Percentiles rank a stretch among this genome's conserved stretches.
phyloP scores from a whole-genome alignment of 352 stramenopile genomes.

The Phytophthora palmivora region DNA sequence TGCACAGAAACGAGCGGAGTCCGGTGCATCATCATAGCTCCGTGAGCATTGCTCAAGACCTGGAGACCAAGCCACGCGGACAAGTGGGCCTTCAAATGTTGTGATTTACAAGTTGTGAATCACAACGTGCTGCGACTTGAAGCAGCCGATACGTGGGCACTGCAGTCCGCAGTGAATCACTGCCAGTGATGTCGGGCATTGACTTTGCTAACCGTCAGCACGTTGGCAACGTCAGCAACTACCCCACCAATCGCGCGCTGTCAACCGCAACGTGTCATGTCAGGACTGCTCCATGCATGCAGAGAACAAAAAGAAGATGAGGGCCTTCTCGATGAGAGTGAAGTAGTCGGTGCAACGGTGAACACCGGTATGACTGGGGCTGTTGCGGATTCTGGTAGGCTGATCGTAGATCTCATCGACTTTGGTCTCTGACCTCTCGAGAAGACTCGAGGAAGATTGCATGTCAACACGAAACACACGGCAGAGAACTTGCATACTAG shows the following conservation, averaged over 20 bases:
- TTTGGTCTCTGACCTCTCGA: neutral
- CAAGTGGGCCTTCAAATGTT: too few relatives aligned
- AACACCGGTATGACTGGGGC: constrained; percentile 12
- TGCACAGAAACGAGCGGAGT: constrained; percentile 11
- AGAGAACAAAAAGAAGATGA: constrained; percentile 38
- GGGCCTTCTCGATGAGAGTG: constrained; percentile 2
- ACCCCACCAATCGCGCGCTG: constrained; percentile 20
- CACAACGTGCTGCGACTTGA: too few relatives aligned
- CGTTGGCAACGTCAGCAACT: constrained; percentile 5
- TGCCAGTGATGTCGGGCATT: too few relatives aligned
- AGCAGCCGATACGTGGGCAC: too few relatives aligned
- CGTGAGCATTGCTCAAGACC: too few relatives aligned
- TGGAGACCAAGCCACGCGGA: too few relatives aligned
- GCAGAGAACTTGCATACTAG: constrained; percentile 17
- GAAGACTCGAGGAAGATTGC: neutral
- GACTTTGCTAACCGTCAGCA: too few relatives aligned
- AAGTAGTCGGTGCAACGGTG: neutral
- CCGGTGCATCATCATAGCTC: constrained; percentile 7
- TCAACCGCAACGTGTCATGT: constrained; percentile 26
- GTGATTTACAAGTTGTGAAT: too few relatives aligned
- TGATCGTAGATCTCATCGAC: neutral
- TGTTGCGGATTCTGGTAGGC: neutral
- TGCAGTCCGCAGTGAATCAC: too few relatives aligned
- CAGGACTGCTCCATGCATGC: constrained; percentile 9
- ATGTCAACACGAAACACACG: neutral